These are phyloP conservation scores for Erysimum cheiri DNA, from an alignment of 441 rosid genomes.

Conservation along the genomic window DNA sequence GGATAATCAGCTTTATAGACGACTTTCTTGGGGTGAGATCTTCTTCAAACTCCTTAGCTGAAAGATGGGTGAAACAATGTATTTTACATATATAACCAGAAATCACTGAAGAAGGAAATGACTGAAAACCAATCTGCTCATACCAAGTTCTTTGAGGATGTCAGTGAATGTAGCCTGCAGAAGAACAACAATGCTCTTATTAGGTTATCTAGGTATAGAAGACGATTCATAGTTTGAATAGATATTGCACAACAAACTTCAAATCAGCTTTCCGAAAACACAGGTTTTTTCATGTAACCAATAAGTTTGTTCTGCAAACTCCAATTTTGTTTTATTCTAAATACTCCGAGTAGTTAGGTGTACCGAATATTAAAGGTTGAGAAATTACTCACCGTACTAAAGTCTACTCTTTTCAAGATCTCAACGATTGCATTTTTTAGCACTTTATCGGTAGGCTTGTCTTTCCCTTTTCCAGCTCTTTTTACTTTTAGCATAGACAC, in stretches of 20 bases:
- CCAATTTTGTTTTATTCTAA: neutral
- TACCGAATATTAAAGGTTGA: conserved; percentile 5
- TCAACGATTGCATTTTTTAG: conserved; percentile 78
- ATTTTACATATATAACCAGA: conserved; percentile 17
- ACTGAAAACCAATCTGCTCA: conserved; percentile 40
- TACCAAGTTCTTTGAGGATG: conserved; percentile 95
- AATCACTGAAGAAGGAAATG: neutral
- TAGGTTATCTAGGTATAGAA: conserved; percentile 21
- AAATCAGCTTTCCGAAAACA: conserved; percentile 19
- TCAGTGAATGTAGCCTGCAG: conserved; percentile 98
- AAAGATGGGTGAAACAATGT: conserved; percentile 28
- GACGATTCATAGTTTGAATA: conserved; percentile 9
- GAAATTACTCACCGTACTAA: conserved; percentile 73
- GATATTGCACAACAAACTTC: conserved; percentile 20
- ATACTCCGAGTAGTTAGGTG: conserved; percentile 3
- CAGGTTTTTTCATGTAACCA: neutral
- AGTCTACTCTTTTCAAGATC: conserved; percentile 88
- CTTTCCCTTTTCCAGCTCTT: conserved; percentile 66
- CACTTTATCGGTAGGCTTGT: conserved; percentile 63
- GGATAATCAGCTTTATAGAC: conserved; percentile 81
- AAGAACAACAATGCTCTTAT: conserved; percentile 28
- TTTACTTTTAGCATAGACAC: conserved; percentile 48
- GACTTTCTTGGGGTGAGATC: conserved; percentile 86
- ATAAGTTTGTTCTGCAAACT: neutral
- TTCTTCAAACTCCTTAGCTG: conserved; percentile 62